Evolutionary conservation across 73 alveolate species (phyloP), one percentile per base, ranked within the genome.

Genomic region (Paramecium bursaria): DNA sequence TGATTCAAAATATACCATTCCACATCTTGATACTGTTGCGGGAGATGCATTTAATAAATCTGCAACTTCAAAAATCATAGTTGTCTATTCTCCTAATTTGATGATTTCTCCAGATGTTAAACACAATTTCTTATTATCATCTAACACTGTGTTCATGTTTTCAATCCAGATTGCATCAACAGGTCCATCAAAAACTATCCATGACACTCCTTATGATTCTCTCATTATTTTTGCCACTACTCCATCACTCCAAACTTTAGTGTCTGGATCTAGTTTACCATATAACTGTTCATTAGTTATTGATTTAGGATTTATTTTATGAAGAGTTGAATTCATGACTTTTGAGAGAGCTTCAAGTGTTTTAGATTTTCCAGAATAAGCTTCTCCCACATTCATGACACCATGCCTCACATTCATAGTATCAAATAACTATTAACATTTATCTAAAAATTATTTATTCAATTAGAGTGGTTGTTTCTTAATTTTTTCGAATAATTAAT

Each of bases 321-420:
- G 42, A 27, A 74, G 15, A 53, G 27, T 19, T 25, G 23, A 51
- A 42, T 48, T 74, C 50, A 26, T 86, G 50, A 73, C 79, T 51
- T 26, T 54, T 54, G 74, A 55, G 52, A 27, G 90, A 53, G 82
- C 50, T 48, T 49, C 22, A 22, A 87, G 74, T 46, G 35, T 17
- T 7, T 74, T 19, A 10, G 87, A 42, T 73, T 79, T 79, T 79
- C 89, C 91, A n/a, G 86, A 35, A 35, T 50, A 94, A 5, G 98
- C 94, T 53, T 85, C 86, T 46, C 99, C 99, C 11, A 95, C 98
- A 7, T 96, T 95, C 99, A 97, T 98, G 52, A 98, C 91, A 17
- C 99, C 99, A 88, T 98, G 99, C 74, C 99, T 91, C 11, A 97
- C 99, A 77, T 95, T 89, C 75, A 97, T 92, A 9, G 99, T 96